Evolutionary conservation across 345 rosid species (phyloP), one percentile per base, ranked within the genome.

Genomic region (Eutrema japonicum): DNA sequence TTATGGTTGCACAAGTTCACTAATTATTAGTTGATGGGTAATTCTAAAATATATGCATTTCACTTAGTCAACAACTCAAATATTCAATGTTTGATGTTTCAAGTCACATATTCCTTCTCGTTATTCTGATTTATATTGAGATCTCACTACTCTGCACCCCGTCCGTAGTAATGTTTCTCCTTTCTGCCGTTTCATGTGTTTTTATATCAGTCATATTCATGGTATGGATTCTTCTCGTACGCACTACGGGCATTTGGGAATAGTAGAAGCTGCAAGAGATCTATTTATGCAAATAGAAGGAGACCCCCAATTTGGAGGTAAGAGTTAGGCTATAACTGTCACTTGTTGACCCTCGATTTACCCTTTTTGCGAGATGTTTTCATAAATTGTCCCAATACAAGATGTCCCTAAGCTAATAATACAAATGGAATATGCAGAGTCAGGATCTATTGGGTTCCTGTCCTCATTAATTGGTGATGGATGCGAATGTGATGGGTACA

Each of bases 401-500:
- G 69, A 9, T 66, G 55, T 60, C 37, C 66, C 52, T 71, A 51
- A 67, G 57, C 45, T 50, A 1, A 30, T 22, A 12, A 56, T 42
- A 50, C 64, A 53, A 59, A 61, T 2, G 53, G 58, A 60, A 71
- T 76, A 60, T 60, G 78, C 76, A 81, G 88, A 76, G 60, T 71
- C 85, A 51, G 68, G 77, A 55, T 66, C 86, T 35, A 43, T 58
- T 12, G 91, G 96, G 71, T 83, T 87, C 75, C 81, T 94, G 58
- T 85, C 97, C 56, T 91, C 95, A 53, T 82, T 94, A 77, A 74
- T 94, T 59, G 96, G 95, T 71, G 77, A 80, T 50, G 96, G 95
- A 64, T 82, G 96, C 40, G 98, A 94, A 76, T 94, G 97, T 81
- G 96, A 91, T 64, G 97, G 95, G 42, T 94, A 94, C 77, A 78